phyloP scores from a whole-genome alignment of 495 filamentous ascomycete species.

The Penicillium paxilli region DNA sequence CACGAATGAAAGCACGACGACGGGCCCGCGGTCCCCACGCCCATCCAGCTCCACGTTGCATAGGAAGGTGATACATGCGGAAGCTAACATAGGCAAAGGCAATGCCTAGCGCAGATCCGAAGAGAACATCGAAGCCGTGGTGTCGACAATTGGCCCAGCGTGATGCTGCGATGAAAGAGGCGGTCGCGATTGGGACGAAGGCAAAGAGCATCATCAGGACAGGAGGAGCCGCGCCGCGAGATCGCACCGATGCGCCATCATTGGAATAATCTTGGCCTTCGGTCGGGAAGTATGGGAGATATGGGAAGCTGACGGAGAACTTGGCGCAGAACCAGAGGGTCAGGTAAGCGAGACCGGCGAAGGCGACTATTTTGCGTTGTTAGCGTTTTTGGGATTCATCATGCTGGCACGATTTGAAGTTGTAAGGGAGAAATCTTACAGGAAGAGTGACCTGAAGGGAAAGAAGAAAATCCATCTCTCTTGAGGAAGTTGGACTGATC shows the following conservation, averaged over 20 bases:
- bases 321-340: slow-evolving; percentile 65
- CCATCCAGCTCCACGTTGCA: slow-evolving; percentile 59
- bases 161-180: slow-evolving; percentile 61
- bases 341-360: slow-evolving; percentile 63
- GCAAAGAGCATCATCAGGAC: slow-evolving; percentile 56
- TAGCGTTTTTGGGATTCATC: not conserved
- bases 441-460: slow-evolving; percentile 69
- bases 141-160: slow-evolving; percentile 66
- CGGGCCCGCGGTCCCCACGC: slow-evolving; percentile 47
- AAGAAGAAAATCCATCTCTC: slow-evolving; percentile 64
- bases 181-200: slow-evolving; percentile 55
- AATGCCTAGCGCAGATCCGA: slow-evolving; percentile 57
- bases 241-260: slow-evolving; percentile 33
- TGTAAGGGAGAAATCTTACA: slow-evolving; percentile 42
- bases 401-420: not conserved
- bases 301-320: slow-evolving; percentile 62
- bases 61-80: slow-evolving; percentile 68
- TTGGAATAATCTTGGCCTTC: slow-evolving; percentile 23
- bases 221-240: slow-evolving; percentile 59
- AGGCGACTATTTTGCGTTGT: slow-evolving; percentile 46
- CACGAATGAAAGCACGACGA: slow-evolving; percentile 56
- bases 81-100: slow-evolving; percentile 57
- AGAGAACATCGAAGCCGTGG: slow-evolving; percentile 64
- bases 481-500: slow-evolving; percentile 37
- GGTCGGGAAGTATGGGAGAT: slow-evolving; percentile 47